Evolutionary conservation across 2,329 filamentous ascomycete genomes (phyloP), one percentile per base, ranked within the genome.

Genomic region (Clonostachys chloroleuca): DNA sequence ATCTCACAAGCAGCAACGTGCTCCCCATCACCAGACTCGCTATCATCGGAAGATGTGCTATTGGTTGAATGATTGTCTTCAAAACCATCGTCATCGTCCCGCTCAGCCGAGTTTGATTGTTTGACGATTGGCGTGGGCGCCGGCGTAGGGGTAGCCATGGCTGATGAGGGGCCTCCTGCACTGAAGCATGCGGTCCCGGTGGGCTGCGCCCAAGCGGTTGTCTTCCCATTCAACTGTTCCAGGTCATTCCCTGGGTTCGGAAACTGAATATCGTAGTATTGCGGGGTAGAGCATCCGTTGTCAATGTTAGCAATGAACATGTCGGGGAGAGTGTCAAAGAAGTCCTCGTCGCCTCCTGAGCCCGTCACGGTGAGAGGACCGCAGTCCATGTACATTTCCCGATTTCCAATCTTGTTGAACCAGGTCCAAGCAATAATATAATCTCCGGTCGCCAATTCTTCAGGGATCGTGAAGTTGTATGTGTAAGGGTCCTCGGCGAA

Each of bases 371-470:
- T 78, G 43, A 95, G 65, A 0, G 89, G 82, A 0, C 87, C 89
- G 57, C 92, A 99, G 77, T 96, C 94, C 91, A 96, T 95, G 77
- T 97, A 96, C 78, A 96, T 90, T 63, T 97, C 94, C 1, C 92
- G 85, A 72, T 96, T 96, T 4, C 94, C 94, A 10, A 95, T 60
- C 49, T 86, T 87, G 74, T 97, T 97, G 68, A 95, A 83, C 94
- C 94, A 97, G 1, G 90, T 90, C 91, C 92, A 97, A 0, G 89
- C 89, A 6, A 97, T 74, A 0, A 84, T 87, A 24, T 87, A 92
- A 37, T 91, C 78, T 5, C 92, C 94, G 2, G 84, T 71, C 9
- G 84, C 81, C 42, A 96, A 76, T 18, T 84, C 80, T 0, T 75
- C 63, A 0, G 92, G 92, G 6, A 96, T 81, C 0, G 69, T 78